Conservation (phyloP, 768 basidiomycete species). For the Lactarius deliciosus region DNA sequence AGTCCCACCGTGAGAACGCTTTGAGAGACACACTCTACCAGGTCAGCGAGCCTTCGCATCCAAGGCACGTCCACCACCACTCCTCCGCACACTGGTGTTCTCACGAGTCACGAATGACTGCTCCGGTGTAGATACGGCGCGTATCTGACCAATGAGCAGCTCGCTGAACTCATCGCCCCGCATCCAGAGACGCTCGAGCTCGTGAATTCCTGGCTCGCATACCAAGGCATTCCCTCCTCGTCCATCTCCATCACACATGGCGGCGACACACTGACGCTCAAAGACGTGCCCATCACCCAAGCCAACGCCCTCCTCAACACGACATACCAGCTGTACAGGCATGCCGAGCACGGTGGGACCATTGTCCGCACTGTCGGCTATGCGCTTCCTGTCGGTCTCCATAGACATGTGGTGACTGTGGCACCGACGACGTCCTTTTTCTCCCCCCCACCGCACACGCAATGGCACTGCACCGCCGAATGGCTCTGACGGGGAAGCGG, state of each 20-base stretch:
- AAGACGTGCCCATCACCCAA: neutral
- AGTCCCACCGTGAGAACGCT: neutral
- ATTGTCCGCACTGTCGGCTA: neutral
- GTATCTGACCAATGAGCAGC: no score
- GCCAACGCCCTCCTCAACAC: neutral
- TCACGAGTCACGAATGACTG: no score
- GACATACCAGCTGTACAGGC: neutral
- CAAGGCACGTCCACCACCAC: neutral
- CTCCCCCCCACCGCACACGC: no score
- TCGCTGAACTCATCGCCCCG: no score
- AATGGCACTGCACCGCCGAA: neutral
- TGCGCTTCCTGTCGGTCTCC: neutral
- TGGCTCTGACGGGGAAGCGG: neutral
- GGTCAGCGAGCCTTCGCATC: neutral
- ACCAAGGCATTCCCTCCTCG: no score
- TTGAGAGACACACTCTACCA: neutral
- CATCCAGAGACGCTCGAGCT: no score
- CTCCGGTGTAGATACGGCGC: no score
- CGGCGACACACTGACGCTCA: neutral
- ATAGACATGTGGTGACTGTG: neutral
- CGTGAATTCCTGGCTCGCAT: no score
- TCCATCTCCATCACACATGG: no score
- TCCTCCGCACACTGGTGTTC: no score
- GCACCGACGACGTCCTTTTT: neutral
- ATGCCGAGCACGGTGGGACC: neutral